Evolutionary conservation across 1,284 basidiomycete species (phyloP).

Genomic region (Fomitopsis pinicola): DNA sequence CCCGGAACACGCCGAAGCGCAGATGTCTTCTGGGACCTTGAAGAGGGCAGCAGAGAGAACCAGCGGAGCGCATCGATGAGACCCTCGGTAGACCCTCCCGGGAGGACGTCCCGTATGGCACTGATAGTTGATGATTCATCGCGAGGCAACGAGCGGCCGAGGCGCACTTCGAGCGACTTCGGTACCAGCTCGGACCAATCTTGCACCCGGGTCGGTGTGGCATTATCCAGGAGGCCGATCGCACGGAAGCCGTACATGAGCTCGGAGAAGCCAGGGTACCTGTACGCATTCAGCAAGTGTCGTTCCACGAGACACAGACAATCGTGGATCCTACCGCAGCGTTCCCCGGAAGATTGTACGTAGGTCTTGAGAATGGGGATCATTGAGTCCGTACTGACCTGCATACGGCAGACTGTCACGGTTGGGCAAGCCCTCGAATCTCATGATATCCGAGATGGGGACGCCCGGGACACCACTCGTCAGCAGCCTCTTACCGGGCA

Average conservation of each 20-base stretch:
- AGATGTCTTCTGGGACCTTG: constrained; percentile 1
- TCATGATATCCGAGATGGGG: constrained; percentile 63
- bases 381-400: constrained; percentile 63
- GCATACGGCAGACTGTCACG: constrained; percentile 81
- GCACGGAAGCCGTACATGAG: constrained; percentile 74
- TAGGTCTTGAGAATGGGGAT: constrained; percentile 35
- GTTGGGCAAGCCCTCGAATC: constrained; percentile 87
- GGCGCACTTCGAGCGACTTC: constrained; percentile 28
- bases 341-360: constrained; percentile 84
- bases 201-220: constrained; percentile 32
- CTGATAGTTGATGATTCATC: constrained; percentile 32
- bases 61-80: constrained; percentile 54
- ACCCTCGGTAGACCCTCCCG: constrained; percentile 23
- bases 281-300: constrained; percentile 23
- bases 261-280: constrained; percentile 84
- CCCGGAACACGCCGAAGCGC: constrained; percentile 41
- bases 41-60: constrained; percentile 44
- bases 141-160: constrained; percentile 25
- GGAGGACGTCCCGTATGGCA: constrained; percentile 39
- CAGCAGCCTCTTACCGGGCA: constrained; percentile 56
- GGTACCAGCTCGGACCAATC: constrained; percentile 44
- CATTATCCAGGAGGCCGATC: constrained; percentile 67
- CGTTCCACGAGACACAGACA: not conserved
- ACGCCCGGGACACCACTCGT: constrained; percentile 59
- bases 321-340: constrained; percentile 48